These are phyloP conservation scores for Penicillium bovifimosum DNA, from an alignment of 495 filamentous ascomycete genomes.

Conservation along the genomic window DNA sequence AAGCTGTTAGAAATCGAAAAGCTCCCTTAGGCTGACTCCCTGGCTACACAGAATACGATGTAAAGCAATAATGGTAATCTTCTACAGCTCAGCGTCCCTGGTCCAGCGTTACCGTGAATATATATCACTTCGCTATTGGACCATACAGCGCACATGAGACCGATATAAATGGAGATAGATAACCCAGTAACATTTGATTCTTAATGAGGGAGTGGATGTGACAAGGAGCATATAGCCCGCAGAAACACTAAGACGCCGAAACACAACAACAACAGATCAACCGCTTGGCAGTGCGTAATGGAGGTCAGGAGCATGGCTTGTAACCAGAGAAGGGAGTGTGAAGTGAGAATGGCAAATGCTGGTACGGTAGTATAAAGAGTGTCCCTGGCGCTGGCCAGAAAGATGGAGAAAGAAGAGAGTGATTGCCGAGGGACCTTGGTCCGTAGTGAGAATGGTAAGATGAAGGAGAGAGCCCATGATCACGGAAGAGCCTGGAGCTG, in stretches of 20 bases:
- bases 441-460: slow-evolving; percentile 7
- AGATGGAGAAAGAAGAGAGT: slow-evolving; percentile 15
- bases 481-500: neutral
- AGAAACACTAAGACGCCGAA: slow-evolving; percentile 23
- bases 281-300: slow-evolving; percentile 28
- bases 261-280: slow-evolving; percentile 20
- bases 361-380: slow-evolving; percentile 18
- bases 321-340: slow-evolving; percentile 21
- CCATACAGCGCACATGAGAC: slow-evolving; percentile 6
- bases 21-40: slow-evolving; percentile 19
- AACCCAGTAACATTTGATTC: slow-evolving; percentile 19
- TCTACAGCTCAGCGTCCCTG: slow-evolving; percentile 10
- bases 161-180: slow-evolving; percentile 11
- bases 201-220: slow-evolving; percentile 22
- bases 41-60: slow-evolving; percentile 12
- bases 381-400: slow-evolving; percentile 9
- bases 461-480: slow-evolving; percentile 2
- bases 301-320: slow-evolving; percentile 11
- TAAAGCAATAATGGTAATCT: slow-evolving; percentile 16
- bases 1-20: neutral
- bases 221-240: slow-evolving; percentile 14
- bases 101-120: slow-evolving; percentile 5
- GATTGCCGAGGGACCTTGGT: slow-evolving; percentile 3
- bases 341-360: slow-evolving; percentile 7
- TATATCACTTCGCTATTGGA: slow-evolving; percentile 10